Conservation (phyloP, 2,329 filamentous ascomycete species). For the Penicillium sp. region DNA sequence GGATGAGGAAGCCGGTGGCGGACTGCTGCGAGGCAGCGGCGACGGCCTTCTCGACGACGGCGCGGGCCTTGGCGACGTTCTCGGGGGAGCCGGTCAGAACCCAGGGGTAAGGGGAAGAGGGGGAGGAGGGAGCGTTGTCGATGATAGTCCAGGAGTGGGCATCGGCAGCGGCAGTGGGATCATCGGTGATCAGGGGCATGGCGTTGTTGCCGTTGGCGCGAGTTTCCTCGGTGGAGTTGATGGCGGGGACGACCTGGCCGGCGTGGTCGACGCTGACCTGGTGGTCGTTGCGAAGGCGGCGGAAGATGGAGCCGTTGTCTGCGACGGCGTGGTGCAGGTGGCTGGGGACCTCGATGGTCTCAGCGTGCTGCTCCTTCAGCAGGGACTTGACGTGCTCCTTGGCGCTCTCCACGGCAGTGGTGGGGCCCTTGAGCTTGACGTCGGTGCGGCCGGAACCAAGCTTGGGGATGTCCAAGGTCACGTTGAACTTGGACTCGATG, state of each 20-base stretch:
- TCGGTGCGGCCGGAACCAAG: conserved; percentile 82
- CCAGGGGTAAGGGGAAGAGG: conserved; percentile 67
- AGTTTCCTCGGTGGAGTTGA: conserved; percentile 56
- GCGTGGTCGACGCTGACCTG: conserved; percentile 91
- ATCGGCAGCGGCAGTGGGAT: conserved; percentile 64
- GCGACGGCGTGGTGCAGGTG: conserved; percentile 76
- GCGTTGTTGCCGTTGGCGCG: conserved; percentile 56
- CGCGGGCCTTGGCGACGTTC: conserved; percentile 78
- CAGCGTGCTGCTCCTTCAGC: conserved; percentile 82
- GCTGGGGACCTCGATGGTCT: conserved; percentile 81
- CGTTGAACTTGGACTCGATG: conserved; percentile 81
- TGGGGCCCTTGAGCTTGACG: conserved; percentile 80
- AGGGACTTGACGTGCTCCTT: conserved; percentile 78
- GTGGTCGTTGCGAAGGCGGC: conserved; percentile 79
- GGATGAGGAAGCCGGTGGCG: conserved; percentile 80
- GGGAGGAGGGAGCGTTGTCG: conserved; percentile 45
- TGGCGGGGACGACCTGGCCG: conserved; percentile 73
- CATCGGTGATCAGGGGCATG: conserved; percentile 95
- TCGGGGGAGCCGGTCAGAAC: conserved; percentile 78
- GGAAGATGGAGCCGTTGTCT: conserved; percentile 93
- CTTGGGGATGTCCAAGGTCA: conserved; percentile 86
- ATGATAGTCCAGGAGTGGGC: conserved; percentile 83
- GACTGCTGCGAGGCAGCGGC: conserved; percentile 54
- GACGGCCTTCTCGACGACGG: conserved; percentile 71
- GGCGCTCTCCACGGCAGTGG: conserved; percentile 77